Base-by-base conservation (phyloP, 129 eudicot species). In the Artemisia argyi region DNA sequence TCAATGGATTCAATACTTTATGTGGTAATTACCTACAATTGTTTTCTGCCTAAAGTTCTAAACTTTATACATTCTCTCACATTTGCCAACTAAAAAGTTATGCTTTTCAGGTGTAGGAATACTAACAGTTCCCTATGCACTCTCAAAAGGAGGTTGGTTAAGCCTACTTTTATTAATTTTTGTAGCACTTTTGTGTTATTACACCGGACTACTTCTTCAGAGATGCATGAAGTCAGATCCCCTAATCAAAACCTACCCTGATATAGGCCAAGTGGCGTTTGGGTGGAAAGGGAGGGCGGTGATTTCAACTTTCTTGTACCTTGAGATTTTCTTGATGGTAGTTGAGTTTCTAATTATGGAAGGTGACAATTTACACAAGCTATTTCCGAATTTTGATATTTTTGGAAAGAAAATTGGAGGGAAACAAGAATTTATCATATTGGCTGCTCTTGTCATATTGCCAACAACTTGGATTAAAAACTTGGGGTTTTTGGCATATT, bases 141-240 rank as follows among this genome's bases (percentile, higher is more conserved):
- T 87, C 55, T 76, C 89, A 18, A 48, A 84, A 81, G 89, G 89
- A 49, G 92, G 92, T 4, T 87, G 92, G 89, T 52, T 87, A 10
- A 72, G 87, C 73, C 50, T 84, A 1, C 11, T 79, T 5, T 53
- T 84, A 22, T 81, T 87, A 64, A 30, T 87, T 7, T 53, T 73
- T 28, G 80, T 87, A 2, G 86, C 89, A 2, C 26, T 79, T 57
- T 70, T 87, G 8, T 84, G 92, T 71, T 79, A 32, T 60, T 87
- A 87, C 78, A 87, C 92, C 1, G 89, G 89, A 7, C 32, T 81
- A 53, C 83, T 87, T 62, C 55, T 84, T n/a, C 83, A 71, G 2
- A 68, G 81, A 49, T 87, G 89, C 61, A 84, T 84, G 92, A 79
- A 84, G 26, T 60, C 42, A 11, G 65, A 60, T 24, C 39, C 65